Evolutionary conservation across 2,329 filamentous ascomycete species (phyloP), one percentile per base, ranked within the genome.

Genomic region (Ascochyta lentis): DNA sequence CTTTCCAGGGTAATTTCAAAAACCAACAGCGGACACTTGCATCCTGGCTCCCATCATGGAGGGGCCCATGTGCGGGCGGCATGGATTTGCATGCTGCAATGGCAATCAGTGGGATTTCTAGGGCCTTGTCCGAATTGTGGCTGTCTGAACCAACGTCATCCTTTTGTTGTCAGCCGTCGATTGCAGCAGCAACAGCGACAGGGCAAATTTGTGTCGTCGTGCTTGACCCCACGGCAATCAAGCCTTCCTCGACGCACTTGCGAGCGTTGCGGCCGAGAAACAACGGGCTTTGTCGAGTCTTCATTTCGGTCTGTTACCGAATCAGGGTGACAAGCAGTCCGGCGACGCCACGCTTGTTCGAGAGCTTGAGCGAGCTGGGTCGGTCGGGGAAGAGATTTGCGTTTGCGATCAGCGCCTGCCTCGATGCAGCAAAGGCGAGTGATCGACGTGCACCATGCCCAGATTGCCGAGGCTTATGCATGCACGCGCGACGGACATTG

Each of bases 131-230:
- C 33, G 38, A 43, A 43, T 2, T 53, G 67, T 69, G 67, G 67
- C 66, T 68, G 64, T 66, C 63, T 69, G 66, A 63, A 60, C 64
- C 23, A 43, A 60, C 66, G 67, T 69, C 67, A 67, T 59, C 26
- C 49, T 53, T 29, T 26, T 38, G 49, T 26, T 39, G 35, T 40
- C 38, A 33, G 41, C 39, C 31, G 29, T 38, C 31, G 22, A 51
- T 23, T 47, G 47, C 53, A 43, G 31, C 52, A 31, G 22, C 46
- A 55, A 23, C 15, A 29, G 19, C 26, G 41, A 9, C 37, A 22
- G 13, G 7, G 41, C 35, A 16, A 33, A 22, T 16, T 37, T n/a
- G 29, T 41, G 40, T 39, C 15, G 12, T 26, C 2, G 12, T 22
- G 38, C 51, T 26, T 33, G 52, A 51, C 29, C 43, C 52, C 24